These are phyloP conservation scores for Amorphotheca resinae DNA, from an alignment of 495 filamentous ascomycete species.

Conservation along the genomic window DNA sequence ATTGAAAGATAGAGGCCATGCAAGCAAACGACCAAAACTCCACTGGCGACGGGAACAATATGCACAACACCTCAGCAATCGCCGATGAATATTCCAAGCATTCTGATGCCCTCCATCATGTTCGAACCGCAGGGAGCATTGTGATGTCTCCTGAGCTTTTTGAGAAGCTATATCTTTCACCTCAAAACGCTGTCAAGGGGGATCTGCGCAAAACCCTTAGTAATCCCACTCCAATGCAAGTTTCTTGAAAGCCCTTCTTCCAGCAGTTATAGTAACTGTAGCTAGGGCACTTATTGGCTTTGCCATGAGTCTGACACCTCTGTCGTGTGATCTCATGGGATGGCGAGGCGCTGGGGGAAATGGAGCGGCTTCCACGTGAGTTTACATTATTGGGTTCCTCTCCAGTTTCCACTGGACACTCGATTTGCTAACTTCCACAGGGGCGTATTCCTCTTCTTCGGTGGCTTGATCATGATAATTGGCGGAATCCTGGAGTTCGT, in stretches of 20 bases:
- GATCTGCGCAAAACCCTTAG: constrained; percentile 48
- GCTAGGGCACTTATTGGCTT: constrained; percentile 47
- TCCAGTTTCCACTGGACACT: constrained; percentile 5
- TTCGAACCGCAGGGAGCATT: constrained; percentile 19
- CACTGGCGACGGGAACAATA: too few relatives aligned
- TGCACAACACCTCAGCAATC: too few relatives aligned
- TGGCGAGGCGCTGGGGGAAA: constrained; percentile 53
- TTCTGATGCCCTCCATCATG: constrained; percentile 7
- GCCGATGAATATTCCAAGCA: too few relatives aligned
- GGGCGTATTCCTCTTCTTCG: constrained; percentile 54
- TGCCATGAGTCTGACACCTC: constrained; percentile 47
- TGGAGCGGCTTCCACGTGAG: constrained; percentile 39
- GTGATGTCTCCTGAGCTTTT: constrained; percentile 56
- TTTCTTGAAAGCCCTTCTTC: background rate
- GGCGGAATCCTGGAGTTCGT: constrained; percentile 56
- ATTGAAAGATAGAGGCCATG: too few relatives aligned
- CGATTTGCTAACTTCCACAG: too few relatives aligned
- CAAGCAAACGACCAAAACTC: too few relatives aligned
- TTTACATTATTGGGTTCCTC: background rate
- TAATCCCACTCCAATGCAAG: constrained; percentile 48
- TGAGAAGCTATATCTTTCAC: constrained; percentile 62
- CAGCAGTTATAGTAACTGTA: background rate
- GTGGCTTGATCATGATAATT: constrained; percentile 53
- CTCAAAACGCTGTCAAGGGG: constrained; percentile 44
- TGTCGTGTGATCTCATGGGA: constrained; percentile 57